Evolutionary conservation across 495 filamentous ascomycete genomes (phyloP), one percentile per base, ranked within the genome.

Genomic region (Neurospora sp.): DNA sequence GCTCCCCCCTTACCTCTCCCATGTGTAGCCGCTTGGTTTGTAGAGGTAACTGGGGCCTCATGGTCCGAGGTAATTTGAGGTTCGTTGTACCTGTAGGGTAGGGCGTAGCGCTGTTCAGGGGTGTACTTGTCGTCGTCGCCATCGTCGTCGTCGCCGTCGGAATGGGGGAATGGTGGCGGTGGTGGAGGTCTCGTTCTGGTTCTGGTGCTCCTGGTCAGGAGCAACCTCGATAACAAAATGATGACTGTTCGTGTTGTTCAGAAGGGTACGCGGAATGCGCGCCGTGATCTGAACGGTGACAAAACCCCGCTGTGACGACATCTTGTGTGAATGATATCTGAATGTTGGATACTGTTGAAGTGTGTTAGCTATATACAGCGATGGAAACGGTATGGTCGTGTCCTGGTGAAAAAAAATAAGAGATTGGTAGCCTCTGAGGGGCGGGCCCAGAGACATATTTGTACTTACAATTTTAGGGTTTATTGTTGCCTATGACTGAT

Each of bases 351-450:
- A 42, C 40, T 18, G 14, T 3, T 44, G 6, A 44, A 44, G 41
- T 3, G 16, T 44, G 7, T 44, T 44, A 44, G 16, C 0, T 44
- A 44, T 44, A 44, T 18, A 44, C 18, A n/a, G 41, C 41, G 16
- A 44, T 0, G 6, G 9, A n/a, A 0, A 9, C 41, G 8, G 0
- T 0, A 7, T 42, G 16, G 6, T 44, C 0, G 3, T 44, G 7
- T 44, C 0, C 41, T 18, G 41, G 41, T 7, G 2, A 18, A 44
- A 18, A 7, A 16, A 44, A 6, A 41, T 1, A 41, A 9, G 41
- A 44, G 16, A 44, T 2, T 18, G 18, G 41, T 18, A 44, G 6
- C 7, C 41, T 8, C 2, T 18, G 4, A 16, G 41, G 41, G 14
- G 40, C 5, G 40, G 14, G 1, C 5, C 14, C 40, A 46, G n/a